Evolutionary conservation across 352 stramenopile species (phyloP).

Genomic region (Phytophthora foliorum): DNA sequence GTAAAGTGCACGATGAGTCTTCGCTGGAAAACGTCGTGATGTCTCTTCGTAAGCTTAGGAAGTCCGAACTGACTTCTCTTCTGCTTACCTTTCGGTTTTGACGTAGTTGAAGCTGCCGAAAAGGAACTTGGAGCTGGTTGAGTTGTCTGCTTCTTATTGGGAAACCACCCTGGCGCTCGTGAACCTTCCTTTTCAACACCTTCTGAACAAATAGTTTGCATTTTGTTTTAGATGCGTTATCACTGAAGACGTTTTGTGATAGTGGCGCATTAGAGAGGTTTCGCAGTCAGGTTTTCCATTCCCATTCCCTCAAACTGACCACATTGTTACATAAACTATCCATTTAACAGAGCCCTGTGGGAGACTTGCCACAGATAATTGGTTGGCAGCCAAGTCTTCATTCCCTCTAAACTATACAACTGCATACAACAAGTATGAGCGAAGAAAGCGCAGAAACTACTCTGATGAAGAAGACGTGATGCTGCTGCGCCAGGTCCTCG

Average conservation of each 20-base stretch:
- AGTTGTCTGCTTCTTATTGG: not conserved
- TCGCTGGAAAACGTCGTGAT: not conserved
- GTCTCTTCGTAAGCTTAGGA: not conserved
- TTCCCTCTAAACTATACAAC: not conserved
- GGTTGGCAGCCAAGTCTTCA: not conserved
- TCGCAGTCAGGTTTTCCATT: not conserved
- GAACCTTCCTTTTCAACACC: not conserved
- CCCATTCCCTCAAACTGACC: not conserved
- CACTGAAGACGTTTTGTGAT: not conserved
- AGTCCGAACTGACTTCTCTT: not conserved
- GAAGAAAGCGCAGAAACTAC: slow-evolving; percentile 5
- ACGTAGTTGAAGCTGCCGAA: not conserved
- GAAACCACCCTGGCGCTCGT: not conserved
- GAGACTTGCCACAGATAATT: not conserved
- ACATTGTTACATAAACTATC: not conserved
- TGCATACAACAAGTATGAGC: not conserved
- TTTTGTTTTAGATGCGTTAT: not conserved
- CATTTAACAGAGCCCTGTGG: not conserved
- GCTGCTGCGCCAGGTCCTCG: slow-evolving; percentile 2
- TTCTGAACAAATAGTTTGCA: not conserved
- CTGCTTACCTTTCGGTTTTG: not conserved
- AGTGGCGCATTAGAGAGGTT: not conserved
- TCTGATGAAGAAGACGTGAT: slow-evolving; percentile 2
- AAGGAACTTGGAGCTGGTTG: too few relatives aligned
- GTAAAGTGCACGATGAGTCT: not conserved